Evolutionary conservation across 2,329 filamentous ascomycete species (phyloP).

Genomic region (Cryphonectria nitschkei): DNA sequence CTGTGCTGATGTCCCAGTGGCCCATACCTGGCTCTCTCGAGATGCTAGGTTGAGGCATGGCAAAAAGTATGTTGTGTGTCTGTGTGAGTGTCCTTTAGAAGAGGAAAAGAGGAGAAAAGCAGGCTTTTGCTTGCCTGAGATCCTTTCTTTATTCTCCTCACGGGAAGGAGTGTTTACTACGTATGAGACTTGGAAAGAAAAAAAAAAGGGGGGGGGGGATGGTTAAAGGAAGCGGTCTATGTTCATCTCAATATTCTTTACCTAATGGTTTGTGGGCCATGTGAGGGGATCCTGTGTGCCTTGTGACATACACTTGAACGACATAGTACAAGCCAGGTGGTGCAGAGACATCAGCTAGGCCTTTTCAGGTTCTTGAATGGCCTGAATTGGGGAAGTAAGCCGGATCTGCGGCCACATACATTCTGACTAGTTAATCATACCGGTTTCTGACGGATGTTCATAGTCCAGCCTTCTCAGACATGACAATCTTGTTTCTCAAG

Average conservation of each 20-base stretch:
- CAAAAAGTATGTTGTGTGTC: not conserved
- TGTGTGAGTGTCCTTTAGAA: not conserved
- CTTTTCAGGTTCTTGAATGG: not conserved
- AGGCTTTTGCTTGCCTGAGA: not conserved
- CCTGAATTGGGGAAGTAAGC: not conserved
- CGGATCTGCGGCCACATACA: not conserved
- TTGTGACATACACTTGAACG: not conserved
- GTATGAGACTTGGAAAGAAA: not conserved
- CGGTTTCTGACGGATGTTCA: not conserved
- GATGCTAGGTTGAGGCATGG: conserved; percentile 14
- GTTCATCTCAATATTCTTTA: not conserved
- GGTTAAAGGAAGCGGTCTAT: not conserved
- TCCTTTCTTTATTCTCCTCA: not conserved
- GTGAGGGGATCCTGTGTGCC: not conserved
- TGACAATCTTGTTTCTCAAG: not conserved
- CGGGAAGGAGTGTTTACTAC: not conserved
- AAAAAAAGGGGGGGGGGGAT: not conserved
- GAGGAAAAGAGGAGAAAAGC: not conserved
- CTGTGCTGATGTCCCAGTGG: not conserved
- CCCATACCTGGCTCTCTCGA: conserved; percentile 9
- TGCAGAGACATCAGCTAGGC: not conserved
- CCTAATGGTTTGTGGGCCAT: conserved; percentile 2
- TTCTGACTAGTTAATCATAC: not conserved
- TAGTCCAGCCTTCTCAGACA: not conserved
- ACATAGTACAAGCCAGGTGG: not conserved